Base-by-base conservation (phyloP, 2,329 filamentous ascomycete genomes). In the Epichloe bromicola region DNA sequence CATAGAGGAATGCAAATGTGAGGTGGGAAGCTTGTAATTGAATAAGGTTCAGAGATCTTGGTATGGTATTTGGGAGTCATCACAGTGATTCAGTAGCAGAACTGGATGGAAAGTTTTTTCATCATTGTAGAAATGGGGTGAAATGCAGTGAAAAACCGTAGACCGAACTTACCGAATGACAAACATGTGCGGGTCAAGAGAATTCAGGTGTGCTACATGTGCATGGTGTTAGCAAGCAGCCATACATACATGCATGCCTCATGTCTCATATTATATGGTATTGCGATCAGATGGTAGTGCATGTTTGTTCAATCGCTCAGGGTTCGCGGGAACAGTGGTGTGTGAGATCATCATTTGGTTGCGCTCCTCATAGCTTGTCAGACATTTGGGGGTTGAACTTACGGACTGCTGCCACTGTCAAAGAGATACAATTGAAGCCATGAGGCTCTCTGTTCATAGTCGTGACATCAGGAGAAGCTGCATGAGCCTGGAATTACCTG, bases 61-160 rank as follows among this genome's bases (percentile, higher is more conserved):
- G 67, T 82, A 73, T 83, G 79, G 80, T 69, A 82, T 80, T 74
- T 71, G 66, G 72, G 67, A 78, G 66, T 83, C 81, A 76, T 82
- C 80, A 84, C 70, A 67, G 59, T 65, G 63, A 60, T 79, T 85
- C 82, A 85, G 82, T 77, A 85, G 82, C 82, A 85, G 82, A 85
- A 85, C 82, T 85, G 82, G 75, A 75, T 73, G 66, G 73, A 71
- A 70, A 67, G 57, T 60, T 69, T 72, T 80, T 71, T 85, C 81
- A 85, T 85, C 82, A 84, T 73, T 46, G 54, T 48, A 56, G 56
- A 36, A 11, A 23, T 52, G 56, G 54, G 47, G 53, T 49, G 7
- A 30, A 30, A 39, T 34, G 23, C 1, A 39, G 11, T 30, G 20
- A 7, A 15, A 10, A 34, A 33, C 10, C 8, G 3, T 30, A 30